Evolutionary conservation across 768 basidiomycete genomes (phyloP), one percentile per base, ranked within the genome.

Genomic region (Boletus subparvulus): DNA sequence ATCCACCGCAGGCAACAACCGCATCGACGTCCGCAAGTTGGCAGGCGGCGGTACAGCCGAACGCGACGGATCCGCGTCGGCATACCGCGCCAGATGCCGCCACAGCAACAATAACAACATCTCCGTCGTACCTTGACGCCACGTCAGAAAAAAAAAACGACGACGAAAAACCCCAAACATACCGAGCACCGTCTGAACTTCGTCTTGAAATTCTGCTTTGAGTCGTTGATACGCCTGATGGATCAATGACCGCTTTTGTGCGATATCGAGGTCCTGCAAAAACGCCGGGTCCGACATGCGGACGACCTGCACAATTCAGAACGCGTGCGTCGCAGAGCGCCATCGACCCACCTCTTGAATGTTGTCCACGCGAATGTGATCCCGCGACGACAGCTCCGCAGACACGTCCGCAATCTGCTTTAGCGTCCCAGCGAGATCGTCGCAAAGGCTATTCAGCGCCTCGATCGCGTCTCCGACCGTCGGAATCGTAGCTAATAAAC

Each of bases 71-170:
- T 76, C 47, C 62, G 73, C 62, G 69, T 71, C 65, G 39, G 78
- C 69, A 70, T 88, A 94, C 66, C 85, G 84, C 14, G 82, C 78
- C 30, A 92, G 65, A 64, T 95, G 94, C 16, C 91, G 80, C 88
- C 90, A 93, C 11, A 92, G 74, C 19, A 94, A 77, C 17, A 94
- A 77, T 10, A 94, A 76, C 6, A 90, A 69, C 83, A 93, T 88
- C 71, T 95, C 94, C 48, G 84, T 73, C 16, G 86, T 82, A 54
- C 81, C 89, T 21, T 90, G 24, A 24, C 36, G 36, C 2, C 4
- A 14, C 3, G 16, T 45, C 44, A 35, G 24, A 28, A 21, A 17
- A 13, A 17, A 13, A 21, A 1, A 2, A 21, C 21, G 21, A 21
- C 21, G 21, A 32, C 30, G 9, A 11, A 32, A 11, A 10, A 32